Percentiles rank a stretch among this genome's conserved stretches.
These are phyloP conservation scores for Cladophialophora bantiana DNA, from an alignment of 2,329 filamentous ascomycete genomes.

Conservation along the genomic window DNA sequence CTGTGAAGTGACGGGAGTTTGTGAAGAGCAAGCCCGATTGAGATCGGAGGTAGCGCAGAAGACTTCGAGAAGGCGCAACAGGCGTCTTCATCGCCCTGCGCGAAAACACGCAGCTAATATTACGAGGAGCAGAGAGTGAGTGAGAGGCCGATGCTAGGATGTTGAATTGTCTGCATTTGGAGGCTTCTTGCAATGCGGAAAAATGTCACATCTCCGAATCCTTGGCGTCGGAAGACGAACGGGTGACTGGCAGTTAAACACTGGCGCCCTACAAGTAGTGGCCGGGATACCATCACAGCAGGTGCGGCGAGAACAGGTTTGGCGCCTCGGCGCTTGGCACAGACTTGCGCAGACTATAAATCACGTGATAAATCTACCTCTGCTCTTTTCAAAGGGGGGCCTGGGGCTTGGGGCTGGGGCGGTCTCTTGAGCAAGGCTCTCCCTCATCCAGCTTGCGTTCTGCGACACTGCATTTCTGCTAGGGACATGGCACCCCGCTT, in stretches of 20 bases:
- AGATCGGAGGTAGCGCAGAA: slow-evolving; percentile 75
- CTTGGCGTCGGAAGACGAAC: background rate
- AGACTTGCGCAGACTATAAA: no score
- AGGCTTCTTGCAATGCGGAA: background rate
- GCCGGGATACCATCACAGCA: background rate
- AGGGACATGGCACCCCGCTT: no score
- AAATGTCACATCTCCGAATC: background rate
- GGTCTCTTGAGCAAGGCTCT: no score
- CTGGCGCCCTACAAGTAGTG: background rate
- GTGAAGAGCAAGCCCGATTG: slow-evolving; percentile 67
- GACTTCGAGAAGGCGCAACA: slow-evolving; percentile 58
- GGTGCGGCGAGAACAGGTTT: background rate
- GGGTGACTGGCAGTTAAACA: background rate
- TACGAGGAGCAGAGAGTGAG: background rate
- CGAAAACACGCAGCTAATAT: background rate
- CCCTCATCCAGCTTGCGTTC: no score
- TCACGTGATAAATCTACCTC: background rate
- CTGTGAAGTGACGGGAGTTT: slow-evolving; percentile 4
- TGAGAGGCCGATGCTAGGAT: background rate
- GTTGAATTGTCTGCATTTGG: background rate
- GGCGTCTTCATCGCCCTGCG: slow-evolving; percentile 37
- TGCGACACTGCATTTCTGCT: no score
- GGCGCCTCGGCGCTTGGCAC: background rate
- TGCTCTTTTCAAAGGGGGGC: no score
- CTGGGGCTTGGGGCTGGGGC: no score